A percentile compares a stretch with the other conserved stretches of the same genome.
Evolutionary conservation across 345 rosid genomes (phyloP).

Genomic region (Litchi chinensis): DNA sequence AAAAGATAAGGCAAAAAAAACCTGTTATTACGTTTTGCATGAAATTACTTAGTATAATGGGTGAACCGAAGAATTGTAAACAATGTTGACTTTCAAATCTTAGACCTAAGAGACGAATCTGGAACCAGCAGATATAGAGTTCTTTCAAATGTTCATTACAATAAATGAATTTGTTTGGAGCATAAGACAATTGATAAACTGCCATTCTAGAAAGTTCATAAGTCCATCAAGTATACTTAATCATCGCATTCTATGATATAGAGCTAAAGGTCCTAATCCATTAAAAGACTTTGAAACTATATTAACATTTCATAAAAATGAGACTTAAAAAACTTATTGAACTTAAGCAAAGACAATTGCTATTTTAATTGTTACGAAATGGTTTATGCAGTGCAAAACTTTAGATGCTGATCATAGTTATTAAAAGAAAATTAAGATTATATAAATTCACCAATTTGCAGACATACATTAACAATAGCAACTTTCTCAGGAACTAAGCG

Average conservation of each 20-base stretch:
- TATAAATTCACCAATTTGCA: conserved; percentile 20
- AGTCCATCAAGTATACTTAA: neutral
- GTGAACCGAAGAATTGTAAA: neutral
- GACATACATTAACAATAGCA: conserved; percentile 58
- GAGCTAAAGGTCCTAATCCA: neutral
- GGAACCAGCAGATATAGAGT: neutral
- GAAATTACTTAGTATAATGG: neutral
- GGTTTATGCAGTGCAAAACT: conserved; percentile 4
- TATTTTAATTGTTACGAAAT: neutral
- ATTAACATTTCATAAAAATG: neutral
- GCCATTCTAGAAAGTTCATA: conserved; percentile 2
- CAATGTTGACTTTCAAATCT: neutral
- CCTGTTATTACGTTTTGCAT: neutral
- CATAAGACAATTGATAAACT: neutral
- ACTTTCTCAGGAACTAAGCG: conserved; percentile 90
- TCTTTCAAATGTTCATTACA: neutral
- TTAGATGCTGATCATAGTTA: conserved; percentile 9
- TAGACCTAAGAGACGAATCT: neutral
- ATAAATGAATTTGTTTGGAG: neutral
- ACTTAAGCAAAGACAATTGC: neutral
- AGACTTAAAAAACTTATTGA: neutral
- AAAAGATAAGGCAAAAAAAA: neutral
- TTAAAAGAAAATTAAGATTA: neutral
- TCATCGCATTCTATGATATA: neutral
- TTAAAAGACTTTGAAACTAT: neutral